Conservation (phyloP, 805 yeast species). For the Yueomyces sinensis region DNA sequence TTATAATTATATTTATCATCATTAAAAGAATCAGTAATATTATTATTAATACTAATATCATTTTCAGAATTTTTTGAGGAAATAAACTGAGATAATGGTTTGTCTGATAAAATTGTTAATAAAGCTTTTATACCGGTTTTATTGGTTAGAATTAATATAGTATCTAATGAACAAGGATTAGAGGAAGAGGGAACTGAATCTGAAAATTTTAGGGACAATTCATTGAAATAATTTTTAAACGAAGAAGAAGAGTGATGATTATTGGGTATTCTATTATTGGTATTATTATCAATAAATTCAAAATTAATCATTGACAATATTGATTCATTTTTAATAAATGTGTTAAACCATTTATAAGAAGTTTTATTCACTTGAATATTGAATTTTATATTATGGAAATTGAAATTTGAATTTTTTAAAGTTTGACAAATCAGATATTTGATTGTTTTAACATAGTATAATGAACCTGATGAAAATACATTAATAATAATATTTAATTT, state of each 20-base stretch:
- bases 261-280: neutral
- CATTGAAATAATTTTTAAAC: conserved; percentile 21
- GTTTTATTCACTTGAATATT: conserved; percentile 17
- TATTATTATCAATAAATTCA: conserved; percentile 7
- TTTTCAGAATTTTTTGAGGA: conserved; percentile 13
- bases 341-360: conserved; percentile 22
- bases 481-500: conserved; percentile 3
- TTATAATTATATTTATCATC: conserved; percentile 7
- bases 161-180: conserved; percentile 5
- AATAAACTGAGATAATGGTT: conserved; percentile 16
- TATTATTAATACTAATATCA: conserved; percentile 1
- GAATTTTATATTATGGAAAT: conserved; percentile 8
- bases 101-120: conserved; percentile 22
- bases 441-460: conserved; percentile 23
- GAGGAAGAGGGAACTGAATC: too few relatives aligned
- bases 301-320: conserved; percentile 11
- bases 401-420: conserved; percentile 2
- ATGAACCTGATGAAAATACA: conserved; percentile 20
- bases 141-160: conserved; percentile 20
- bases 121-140: conserved; percentile 24
- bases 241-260: conserved; percentile 13
- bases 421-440: conserved; percentile 18
- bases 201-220: conserved; percentile 16
- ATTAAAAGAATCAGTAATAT: neutral
- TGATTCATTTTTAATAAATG: conserved; percentile 14